Base-by-base conservation (phyloP, 2,329 filamentous ascomycete species). In the Didymella segeticola region DNA sequence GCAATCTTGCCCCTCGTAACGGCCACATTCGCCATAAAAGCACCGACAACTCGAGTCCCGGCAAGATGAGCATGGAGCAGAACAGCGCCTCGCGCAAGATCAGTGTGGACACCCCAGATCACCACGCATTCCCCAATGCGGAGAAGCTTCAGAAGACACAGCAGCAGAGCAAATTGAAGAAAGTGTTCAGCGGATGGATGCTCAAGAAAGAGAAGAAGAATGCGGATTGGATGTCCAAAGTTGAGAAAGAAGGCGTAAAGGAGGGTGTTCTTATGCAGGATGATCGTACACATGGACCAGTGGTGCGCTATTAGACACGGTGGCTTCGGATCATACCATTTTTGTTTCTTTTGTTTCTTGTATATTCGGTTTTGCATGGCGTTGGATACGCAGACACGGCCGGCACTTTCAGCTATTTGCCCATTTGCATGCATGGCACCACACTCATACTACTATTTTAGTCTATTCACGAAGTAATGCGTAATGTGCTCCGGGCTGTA, bases 141-240 rank as follows among this genome's bases (percentile, higher is more conserved):
- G 60, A 58, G 48, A 64, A 69, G 27, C n/a, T 61, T 4, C 50
- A 37, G 26, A 67, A 66, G 34, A 63, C 63, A 23, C 67, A 71
- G 52, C 67, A 72, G 45, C 70, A 68, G 29, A 67, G 64, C 12
- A 66, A 65, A n/a, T 42, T 75, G 27, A 73, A 65, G 56, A 73
- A 69, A 47, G 69, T 73, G 3, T 65, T 75, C 25, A 70, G 62
- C 22, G 66, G 66, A 4, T 73, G 72, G 72, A 70, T 70, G 62
- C 48, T 60, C 5, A 75, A 71, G 50, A 73, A 73, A 53, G 75
- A 72, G 42, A 75, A 71, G 57, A 70, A 70, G 36, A n/a, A n/a
- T n/a, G 70, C 68, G 14, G 70, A 71, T 38, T 78, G 76, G 75
- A 77, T 77, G 76, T 71, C 77, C 14, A 69, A 72, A 50, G 61